These are phyloP conservation scores for Fusarium sp. DNA, from an alignment of 2,329 filamentous ascomycete species.

Conservation along the genomic window DNA sequence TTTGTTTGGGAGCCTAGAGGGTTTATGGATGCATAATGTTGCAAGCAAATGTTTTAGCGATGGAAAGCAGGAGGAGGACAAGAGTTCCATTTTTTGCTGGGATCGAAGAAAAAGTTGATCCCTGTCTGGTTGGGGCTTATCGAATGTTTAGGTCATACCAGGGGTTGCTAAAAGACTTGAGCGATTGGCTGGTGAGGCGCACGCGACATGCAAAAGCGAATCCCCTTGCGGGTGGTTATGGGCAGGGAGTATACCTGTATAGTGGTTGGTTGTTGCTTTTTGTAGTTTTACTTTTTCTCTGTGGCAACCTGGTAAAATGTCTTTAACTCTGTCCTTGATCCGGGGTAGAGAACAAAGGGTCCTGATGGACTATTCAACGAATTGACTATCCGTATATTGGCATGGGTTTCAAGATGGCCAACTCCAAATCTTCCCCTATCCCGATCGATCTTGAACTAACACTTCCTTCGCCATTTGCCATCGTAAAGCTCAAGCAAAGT, in stretches of 20 bases:
- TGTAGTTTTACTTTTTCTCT: slow-evolving; percentile 5
- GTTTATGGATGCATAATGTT: neutral
- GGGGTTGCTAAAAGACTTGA: slow-evolving; percentile 7
- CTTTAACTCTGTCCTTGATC: neutral
- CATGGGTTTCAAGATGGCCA: neutral
- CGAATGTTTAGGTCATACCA: slow-evolving; percentile 29
- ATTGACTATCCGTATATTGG: neutral
- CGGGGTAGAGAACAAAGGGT: neutral
- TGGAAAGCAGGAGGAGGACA: neutral
- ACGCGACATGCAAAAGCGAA: slow-evolving; percentile 28
- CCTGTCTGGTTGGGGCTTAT: slow-evolving; percentile 26
- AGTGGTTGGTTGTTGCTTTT: slow-evolving; percentile 4
- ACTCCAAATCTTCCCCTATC: neutral
- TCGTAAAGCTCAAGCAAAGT: slow-evolving; percentile 1
- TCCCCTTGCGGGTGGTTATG: neutral
- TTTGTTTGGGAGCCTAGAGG: neutral
- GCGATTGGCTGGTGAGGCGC: slow-evolving; percentile 22
- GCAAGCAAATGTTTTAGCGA: neutral
- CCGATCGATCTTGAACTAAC: neutral
- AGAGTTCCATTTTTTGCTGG: neutral
- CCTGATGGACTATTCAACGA: neutral
- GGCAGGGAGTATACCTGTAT: neutral
- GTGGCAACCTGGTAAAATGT: neutral
- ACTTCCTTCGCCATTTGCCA: slow-evolving; percentile 6
- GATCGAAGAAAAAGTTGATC: slow-evolving; percentile 7